Conservation (phyloP, 2,329 filamentous ascomycete species). For the Hymenoscyphus fructigenus region DNA sequence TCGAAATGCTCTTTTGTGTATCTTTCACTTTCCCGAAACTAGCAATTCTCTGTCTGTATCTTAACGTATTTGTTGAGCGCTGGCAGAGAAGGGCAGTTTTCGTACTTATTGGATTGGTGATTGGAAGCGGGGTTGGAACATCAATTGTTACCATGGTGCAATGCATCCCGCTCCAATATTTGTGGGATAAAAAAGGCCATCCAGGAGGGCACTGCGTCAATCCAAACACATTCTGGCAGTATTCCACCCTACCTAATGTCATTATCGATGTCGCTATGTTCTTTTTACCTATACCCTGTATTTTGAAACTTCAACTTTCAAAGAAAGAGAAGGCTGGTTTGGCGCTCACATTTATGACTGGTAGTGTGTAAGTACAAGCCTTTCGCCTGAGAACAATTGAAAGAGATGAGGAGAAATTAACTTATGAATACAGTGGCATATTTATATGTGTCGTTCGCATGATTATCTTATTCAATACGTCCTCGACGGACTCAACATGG, state of each 20-base stretch:
- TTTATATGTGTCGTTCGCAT: neutral
- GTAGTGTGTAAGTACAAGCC: conserved; percentile 1
- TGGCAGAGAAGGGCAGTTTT: conserved; percentile 1
- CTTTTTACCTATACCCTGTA: neutral
- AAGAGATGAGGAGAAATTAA: neutral
- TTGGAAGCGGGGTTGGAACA: neutral
- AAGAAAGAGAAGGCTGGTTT: conserved; percentile 5
- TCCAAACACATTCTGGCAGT: conserved; percentile 6
- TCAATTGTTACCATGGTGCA: neutral
- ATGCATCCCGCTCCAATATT: conserved; percentile 3
- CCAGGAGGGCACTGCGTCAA: neutral
- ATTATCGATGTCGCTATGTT: conserved; percentile 6
- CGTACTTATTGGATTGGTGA: neutral
- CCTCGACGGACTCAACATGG: neutral
- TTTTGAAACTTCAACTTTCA: conserved; percentile 1
- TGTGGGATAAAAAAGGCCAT: conserved; percentile 8
- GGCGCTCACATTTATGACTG: conserved; percentile 3
- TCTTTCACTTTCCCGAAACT: conserved; percentile 6
- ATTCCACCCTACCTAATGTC: conserved; percentile 1
- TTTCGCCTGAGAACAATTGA: neutral
- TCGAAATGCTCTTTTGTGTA: neutral
- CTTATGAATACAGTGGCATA: neutral
- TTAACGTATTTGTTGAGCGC: conserved; percentile 5
- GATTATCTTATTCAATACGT: neutral
- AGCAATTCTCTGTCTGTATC: conserved; percentile 4